Base-by-base conservation (phyloP, 139 green algal species). In the Micromonas commoda region DNA sequence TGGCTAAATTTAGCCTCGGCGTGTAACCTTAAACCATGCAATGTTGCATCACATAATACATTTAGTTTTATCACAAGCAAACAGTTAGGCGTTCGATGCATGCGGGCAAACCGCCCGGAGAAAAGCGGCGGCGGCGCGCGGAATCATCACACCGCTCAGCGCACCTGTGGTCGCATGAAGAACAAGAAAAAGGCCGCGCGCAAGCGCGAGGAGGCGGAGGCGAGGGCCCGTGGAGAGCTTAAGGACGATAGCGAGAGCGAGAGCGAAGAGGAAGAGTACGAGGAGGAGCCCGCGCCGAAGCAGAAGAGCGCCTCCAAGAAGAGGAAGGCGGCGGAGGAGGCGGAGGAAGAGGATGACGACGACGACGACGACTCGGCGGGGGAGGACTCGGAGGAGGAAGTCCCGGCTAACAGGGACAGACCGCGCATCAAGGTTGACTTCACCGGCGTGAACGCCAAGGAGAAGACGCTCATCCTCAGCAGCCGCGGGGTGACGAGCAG, bases 381-480 rank as follows among this genome's bases (percentile, higher is more conserved):
- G 5, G 24, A 32, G 24, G 9, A 5, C 60, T 9, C 5, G 60
- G 60, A 68, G 26, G 26, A 68, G 60, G 24, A 32, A 16, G 24
- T 16, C 60, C 24, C 24, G 24, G 13, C 5, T 5, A 29, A 29
- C n/a, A n/a, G n/a, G 19, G 60, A 32, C 60, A 35, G 19, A 68
- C 24, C 60, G 19, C 24, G 60, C 13, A 5, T 23, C 13, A 68
- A 68, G 68, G 21, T 93, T 13, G 37, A 75, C 37, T 21, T 29
- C 3, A 63, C 26, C 1, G 31, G 33, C 2, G 29, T 94, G 61
- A 88, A 87, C 60, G 94, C 94, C 81, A 93, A 92, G 73, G 92
- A 97, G 82, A 96, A 96, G 72, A 88, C 94, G 53, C 79, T 97
- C n/a, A 60, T 97, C 23, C 82, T 97, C 33, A 88, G 82, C 3